phyloP scores from a whole-genome alignment of 306 rosid species.

The Inga laurina region DNA sequence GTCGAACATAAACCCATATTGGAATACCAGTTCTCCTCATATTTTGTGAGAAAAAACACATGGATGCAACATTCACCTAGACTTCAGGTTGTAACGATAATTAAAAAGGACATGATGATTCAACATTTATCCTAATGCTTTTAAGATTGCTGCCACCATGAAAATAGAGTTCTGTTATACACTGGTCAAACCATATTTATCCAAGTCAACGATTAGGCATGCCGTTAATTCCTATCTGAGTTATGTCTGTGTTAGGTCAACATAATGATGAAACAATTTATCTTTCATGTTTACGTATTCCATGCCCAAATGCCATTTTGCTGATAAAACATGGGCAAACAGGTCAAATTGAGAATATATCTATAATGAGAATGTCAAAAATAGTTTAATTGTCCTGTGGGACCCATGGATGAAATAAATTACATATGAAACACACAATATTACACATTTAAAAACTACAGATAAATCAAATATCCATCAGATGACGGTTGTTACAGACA shows the following conservation, averaged over 20 bases:
- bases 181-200: slow-evolving; percentile 4
- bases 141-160: neutral
- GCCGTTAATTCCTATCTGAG: too few relatives aligned
- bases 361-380: slow-evolving; percentile 20
- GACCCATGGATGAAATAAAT: slow-evolving; percentile 33
- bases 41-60: neutral
- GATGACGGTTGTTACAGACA: neutral
- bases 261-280: too few relatives aligned
- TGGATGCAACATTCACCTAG: neutral
- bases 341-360: neutral
- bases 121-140: neutral
- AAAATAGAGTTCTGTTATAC: neutral
- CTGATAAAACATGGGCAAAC: slow-evolving; percentile 15
- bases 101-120: slow-evolving; percentile 1
- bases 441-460: neutral
- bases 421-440: neutral
- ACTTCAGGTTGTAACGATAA: neutral
- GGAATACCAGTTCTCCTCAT: neutral
- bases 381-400: slow-evolving; percentile 1
- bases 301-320: slow-evolving; percentile 7
- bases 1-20: neutral
- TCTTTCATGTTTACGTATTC: neutral
- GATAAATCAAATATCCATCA: slow-evolving; percentile 16
- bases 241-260: too few relatives aligned
- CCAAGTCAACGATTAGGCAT: slow-evolving; percentile 1